Evolutionary conservation across 441 rosid species (phyloP), one percentile per base, ranked within the genome.

Genomic region (Populus tomentosa): DNA sequence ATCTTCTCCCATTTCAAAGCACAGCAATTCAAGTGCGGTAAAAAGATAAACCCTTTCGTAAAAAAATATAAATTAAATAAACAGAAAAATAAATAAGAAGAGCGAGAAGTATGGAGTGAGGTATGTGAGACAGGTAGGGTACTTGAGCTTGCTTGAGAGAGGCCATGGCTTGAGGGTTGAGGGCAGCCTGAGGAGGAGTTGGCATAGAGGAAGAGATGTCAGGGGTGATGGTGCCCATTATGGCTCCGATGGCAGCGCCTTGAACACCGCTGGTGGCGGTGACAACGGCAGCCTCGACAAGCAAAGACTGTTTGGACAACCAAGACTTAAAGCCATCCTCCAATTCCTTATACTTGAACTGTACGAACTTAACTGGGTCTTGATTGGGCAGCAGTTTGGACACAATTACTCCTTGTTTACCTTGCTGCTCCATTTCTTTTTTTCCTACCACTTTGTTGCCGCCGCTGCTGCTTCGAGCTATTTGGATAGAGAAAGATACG

Each of bases 111-210:
- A 3, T 59, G 50, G 50, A 4, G 40, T 30, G 2, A 67, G 62
- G 20, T 38, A 7, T 16, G 18, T 56, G 21, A 23, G 40, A 61
- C 20, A 46, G 56, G 56, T 5, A 46, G 56, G 20, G 20, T 46
- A 94, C 98, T 94, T 93, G 98, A 65, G 98, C 94, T 84, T 95
- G 98, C 85, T 91, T 79, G 75, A 95, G 77, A 35, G 98, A 90
- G 50, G 96, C 90, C 96, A 92, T 87, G 72, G 97, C 96, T 77
- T 95, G 79, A 32, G 90, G 84, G 80, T 84, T 83, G 71, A 85
- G 75, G 78, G 81, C 40, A 69, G 81, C 84, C 65, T 67, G 83
- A 23, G 98, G 87, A 28, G 91, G 88, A 76, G 92, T 65, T 14
- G 85, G 84, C 10, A 87, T 75, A 67, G 88, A 42, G 30, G 93